Percentiles rank a stretch among this genome's conserved stretches.
phyloP scores from a whole-genome alignment of 2,329 filamentous ascomycete species.

The Spiromastix sp. region DNA sequence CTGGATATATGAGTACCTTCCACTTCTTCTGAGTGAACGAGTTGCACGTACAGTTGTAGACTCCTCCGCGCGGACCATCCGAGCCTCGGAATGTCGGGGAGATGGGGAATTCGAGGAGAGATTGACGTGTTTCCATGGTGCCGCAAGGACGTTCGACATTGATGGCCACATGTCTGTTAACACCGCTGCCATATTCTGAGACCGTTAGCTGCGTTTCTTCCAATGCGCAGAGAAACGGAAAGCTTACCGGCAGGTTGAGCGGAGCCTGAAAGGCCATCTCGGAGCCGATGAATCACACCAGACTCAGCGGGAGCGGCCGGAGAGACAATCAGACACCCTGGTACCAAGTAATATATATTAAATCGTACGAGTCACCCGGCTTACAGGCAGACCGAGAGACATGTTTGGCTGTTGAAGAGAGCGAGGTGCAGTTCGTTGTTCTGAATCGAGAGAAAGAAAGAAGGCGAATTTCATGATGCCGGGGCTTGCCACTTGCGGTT shows the following conservation, averaged over 20 bases:
- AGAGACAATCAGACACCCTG: too few species aligned
- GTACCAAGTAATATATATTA: too few species aligned
- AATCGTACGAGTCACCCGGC: too few species aligned
- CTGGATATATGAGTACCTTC: not conserved
- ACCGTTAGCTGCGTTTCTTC: not conserved
- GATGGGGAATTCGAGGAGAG: conserved; percentile 11
- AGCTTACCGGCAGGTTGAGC: conserved; percentile 36
- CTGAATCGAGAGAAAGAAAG: too few species aligned
- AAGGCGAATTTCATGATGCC: conserved; percentile 4
- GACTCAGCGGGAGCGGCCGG: not conserved
- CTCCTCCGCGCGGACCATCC: conserved; percentile 6
- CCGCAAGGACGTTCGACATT: conserved; percentile 28
- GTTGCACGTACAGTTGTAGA: conserved; percentile 14
- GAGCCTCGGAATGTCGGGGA: not conserved
- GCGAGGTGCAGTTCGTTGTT: too few species aligned
- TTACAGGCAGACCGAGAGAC: too few species aligned
- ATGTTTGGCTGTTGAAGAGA: conserved; percentile 5
- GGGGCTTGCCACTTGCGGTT: too few species aligned
- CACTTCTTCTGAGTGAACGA: not conserved
- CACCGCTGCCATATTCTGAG: conserved; percentile 35
- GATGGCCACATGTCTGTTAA: conserved; percentile 36
- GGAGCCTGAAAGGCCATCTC: conserved; percentile 44
- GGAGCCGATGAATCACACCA: conserved; percentile 1
- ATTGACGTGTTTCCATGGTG: conserved; percentile 25
- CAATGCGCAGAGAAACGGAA: not conserved